phyloP scores from a whole-genome alignment of 305 asterid species.

The Fraxinus sp. region DNA sequence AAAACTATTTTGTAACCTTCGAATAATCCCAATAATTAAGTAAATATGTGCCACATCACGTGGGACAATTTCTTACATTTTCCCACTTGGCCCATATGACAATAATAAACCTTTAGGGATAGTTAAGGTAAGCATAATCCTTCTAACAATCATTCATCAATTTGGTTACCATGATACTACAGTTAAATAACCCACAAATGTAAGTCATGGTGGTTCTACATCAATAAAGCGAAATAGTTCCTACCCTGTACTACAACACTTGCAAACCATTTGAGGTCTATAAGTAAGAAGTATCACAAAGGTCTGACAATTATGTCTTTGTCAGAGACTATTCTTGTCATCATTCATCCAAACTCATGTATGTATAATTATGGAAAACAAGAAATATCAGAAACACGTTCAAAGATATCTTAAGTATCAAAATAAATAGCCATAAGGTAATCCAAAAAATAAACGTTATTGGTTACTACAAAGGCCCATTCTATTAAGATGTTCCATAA shows the following conservation, averaged over 20 bases:
- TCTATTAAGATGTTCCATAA: not conserved
- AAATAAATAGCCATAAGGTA: not conserved
- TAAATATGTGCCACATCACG: too few relatives aligned
- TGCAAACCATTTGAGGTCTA: not conserved
- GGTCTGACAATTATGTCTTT: not conserved
- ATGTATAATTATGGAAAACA: too few relatives aligned
- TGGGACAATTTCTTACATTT: too few relatives aligned
- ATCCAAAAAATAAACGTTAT: too few relatives aligned
- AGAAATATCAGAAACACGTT: not conserved
- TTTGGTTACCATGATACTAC: not conserved
- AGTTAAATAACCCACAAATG: not conserved
- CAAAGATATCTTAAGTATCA: not conserved
- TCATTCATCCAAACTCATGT: not conserved
- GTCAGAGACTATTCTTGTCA: not conserved
- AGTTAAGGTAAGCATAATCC: not conserved
- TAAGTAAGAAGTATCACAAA: not conserved
- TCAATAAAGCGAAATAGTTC: not conserved
- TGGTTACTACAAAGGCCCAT: not conserved
- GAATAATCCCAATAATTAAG: too few relatives aligned
- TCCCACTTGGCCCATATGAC: not conserved
- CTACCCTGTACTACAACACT: not conserved
- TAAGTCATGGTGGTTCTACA: not conserved
- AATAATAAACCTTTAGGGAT: not conserved
- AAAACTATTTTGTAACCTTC: too few relatives aligned
- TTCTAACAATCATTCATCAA: not conserved